These are phyloP conservation scores for Phytophthora sojae DNA, from an alignment of 352 stramenopile species.

Conservation along the genomic window DNA sequence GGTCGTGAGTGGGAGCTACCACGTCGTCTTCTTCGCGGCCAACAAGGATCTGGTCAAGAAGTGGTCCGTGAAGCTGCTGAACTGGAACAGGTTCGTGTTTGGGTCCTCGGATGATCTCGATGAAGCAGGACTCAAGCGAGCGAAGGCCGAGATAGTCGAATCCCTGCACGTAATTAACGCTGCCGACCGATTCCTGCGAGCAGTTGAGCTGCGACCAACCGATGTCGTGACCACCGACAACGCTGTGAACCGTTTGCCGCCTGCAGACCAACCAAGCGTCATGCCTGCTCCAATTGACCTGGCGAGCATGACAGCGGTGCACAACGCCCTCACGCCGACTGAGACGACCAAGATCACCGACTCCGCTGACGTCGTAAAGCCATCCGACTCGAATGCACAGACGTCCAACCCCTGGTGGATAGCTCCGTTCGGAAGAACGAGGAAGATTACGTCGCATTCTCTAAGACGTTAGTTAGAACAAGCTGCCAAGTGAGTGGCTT, in stretches of 20 bases:
- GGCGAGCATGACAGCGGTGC: neutral
- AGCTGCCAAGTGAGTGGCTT: neutral
- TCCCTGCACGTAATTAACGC: constrained; percentile 42
- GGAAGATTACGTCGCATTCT: constrained; percentile 49
- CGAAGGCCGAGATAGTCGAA: constrained; percentile 41
- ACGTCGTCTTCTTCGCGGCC: constrained; percentile 63
- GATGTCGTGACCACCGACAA: neutral
- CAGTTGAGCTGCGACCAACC: constrained; percentile 20
- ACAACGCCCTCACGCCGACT: constrained; percentile 4
- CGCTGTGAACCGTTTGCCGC: neutral
- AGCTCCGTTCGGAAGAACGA: constrained; percentile 32
- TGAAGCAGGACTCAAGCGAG: constrained; percentile 19
- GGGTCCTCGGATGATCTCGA: constrained; percentile 15
- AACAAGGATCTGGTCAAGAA: constrained; percentile 55
- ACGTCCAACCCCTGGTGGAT: constrained; percentile 32
- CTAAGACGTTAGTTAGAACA: constrained; percentile 24
- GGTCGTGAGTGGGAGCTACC: constrained; percentile 27
- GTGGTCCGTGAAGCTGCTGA: constrained; percentile 65
- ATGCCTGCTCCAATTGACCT: constrained; percentile 12
- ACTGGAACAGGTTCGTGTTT: constrained; percentile 82
- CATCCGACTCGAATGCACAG: constrained; percentile 7
- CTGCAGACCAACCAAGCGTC: neutral
- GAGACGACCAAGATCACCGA: constrained; percentile 1
- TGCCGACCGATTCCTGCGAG: constrained; percentile 37
- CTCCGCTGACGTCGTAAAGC: constrained; percentile 23